Evolutionary conservation across 306 rosid species (phyloP), one percentile per base, ranked within the genome.

Genomic region (Myrica gale): DNA sequence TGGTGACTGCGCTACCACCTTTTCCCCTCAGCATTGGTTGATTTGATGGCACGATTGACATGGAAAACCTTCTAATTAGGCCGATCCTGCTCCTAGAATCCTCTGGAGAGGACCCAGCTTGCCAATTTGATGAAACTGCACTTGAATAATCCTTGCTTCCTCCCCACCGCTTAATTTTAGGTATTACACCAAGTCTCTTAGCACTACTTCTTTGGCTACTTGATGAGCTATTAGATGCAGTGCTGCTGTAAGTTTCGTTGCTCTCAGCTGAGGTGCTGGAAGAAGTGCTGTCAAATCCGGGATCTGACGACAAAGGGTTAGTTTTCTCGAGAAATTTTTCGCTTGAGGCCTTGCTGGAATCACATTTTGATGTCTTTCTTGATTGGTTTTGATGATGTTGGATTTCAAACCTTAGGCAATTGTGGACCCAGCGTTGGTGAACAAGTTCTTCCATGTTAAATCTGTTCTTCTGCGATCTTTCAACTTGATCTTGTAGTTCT

Each of bases 361-460:
- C 45, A 13, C 41, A n/a, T 39, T 26, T 72, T 9, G 71, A 55
- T 68, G 68, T 47, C 68, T 80, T 57, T 19, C 72, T 65, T 12
- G 39, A 44, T 65, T 73, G 69, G 4, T 67, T 76, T 43, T 61
- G 44, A 23, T 78, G 77, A 76, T 71, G 21, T 21, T 69, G 55
- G 63, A 47, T 51, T 78, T 88, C 92, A 42, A 60, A 79, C 76
- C 79, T 80, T 54, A 86, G 73, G 79, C 86, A 84, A 7, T 76
- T 46, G 72, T 71, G 23, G 77, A 84, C 82, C 87, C 88, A 82
- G 16, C 87, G 65, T 67, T 84, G 84, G 82, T 84, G 84, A 77
- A 80, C 87, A 16, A 84, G 83, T 76, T 86, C 83, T 58, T 86
- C 56, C 21, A 86, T 80, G 72, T 82, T 71, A 32, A 88, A 88